Conservation (phyloP, 805 yeast species). For the Kregervanrija fluxuum region DNA sequence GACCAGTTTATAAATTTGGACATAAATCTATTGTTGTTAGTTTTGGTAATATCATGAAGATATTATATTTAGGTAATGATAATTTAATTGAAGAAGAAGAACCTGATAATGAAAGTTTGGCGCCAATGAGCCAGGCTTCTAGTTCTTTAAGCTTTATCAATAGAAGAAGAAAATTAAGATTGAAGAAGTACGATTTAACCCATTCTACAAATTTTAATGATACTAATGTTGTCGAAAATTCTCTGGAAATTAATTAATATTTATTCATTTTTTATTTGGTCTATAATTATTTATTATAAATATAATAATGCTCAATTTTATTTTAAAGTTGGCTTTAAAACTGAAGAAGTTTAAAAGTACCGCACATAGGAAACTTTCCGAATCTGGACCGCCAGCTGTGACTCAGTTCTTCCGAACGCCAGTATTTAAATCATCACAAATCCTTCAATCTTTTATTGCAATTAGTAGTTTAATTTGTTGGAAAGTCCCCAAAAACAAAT, state of each 20-base stretch:
- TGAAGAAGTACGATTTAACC: constrained; percentile 29
- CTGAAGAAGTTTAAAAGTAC: too few relatives aligned
- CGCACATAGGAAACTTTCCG: too few relatives aligned
- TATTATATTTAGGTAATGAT: constrained; percentile 69
- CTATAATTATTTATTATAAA: too few relatives aligned
- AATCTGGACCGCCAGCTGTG: too few relatives aligned
- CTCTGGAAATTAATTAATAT: too few relatives aligned
- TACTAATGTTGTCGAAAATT: neutral
- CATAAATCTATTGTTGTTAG: constrained; percentile 70
- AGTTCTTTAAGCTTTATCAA: constrained; percentile 29
- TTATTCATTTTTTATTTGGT: too few relatives aligned
- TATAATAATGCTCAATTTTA: too few relatives aligned
- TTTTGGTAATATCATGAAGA: constrained; percentile 66
- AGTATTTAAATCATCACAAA: too few relatives aligned
- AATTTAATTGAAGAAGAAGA: constrained; percentile 58
- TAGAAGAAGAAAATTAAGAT: constrained; percentile 28
- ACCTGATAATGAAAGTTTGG: constrained; percentile 33
- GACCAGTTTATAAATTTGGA: constrained; percentile 64
- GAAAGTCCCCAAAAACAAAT: neutral
- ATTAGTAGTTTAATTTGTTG: too few relatives aligned
- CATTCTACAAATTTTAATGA: constrained; percentile 32
- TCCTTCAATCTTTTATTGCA: too few relatives aligned
- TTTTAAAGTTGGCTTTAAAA: too few relatives aligned
- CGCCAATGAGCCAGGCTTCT: constrained; percentile 25
- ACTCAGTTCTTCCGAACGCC: too few relatives aligned